Conservation (phyloP, 441 rosid species). For the Corymbia citriodora region DNA sequence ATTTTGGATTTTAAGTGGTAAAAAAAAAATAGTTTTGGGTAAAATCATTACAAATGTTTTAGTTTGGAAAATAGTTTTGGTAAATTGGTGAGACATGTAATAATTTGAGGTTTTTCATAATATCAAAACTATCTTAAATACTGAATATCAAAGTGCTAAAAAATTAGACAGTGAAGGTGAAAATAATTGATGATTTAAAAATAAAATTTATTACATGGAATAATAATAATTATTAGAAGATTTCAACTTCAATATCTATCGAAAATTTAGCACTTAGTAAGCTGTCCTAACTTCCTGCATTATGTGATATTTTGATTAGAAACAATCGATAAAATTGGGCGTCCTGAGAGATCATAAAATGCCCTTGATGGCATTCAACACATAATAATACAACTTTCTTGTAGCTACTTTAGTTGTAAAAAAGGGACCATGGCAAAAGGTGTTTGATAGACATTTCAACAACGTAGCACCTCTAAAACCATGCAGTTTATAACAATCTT, state of each 20-base stretch:
- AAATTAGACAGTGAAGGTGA: background rate
- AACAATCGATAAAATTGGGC: background rate
- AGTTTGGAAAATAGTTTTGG: background rate
- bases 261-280: background rate
- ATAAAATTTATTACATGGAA: background rate
- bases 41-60: background rate
- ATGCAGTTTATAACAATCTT: background rate
- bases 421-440: background rate
- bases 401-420: background rate
- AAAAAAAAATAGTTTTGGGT: too few species aligned
- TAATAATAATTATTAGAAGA: background rate
- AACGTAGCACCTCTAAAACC: background rate
- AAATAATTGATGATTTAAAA: background rate
- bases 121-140: too few species aligned
- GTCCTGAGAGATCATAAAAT: background rate
- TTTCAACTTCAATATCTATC: background rate
- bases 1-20: too few species aligned
- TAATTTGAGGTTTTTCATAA: accelerated
- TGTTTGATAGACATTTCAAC: background rate
- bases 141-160: background rate
- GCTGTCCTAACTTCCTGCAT: background rate
- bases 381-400: background rate
- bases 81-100: background rate
- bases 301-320: background rate
- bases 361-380: background rate